Evolutionary conservation across 1,284 basidiomycete species (phyloP).

Genomic region (Cryptococcus floricola): DNA sequence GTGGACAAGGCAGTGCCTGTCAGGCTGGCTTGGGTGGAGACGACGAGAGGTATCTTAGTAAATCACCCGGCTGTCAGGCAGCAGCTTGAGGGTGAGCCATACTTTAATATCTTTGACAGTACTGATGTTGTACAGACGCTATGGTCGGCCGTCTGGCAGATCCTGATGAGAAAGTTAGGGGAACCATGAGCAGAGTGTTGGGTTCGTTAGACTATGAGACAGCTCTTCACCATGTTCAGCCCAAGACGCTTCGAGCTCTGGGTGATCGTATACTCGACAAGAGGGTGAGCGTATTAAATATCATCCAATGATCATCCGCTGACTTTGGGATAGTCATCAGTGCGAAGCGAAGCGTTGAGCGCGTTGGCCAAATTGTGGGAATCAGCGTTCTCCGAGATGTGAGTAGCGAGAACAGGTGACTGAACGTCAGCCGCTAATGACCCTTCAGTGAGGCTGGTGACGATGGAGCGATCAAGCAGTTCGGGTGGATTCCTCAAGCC

Average conservation of each 20-base stretch:
- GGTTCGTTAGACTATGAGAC: slow-evolving; percentile 86
- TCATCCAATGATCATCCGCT: background rate
- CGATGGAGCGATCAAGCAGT: slow-evolving; percentile 67
- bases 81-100: slow-evolving; percentile 63
- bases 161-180: slow-evolving; percentile 86
- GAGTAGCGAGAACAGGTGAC: slow-evolving; percentile 36
- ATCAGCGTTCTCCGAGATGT: slow-evolving; percentile 86
- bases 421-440: background rate
- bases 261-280: slow-evolving; percentile 77
- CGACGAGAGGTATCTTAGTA: slow-evolving; percentile 60
- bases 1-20: slow-evolving; percentile 72
- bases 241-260: slow-evolving; percentile 61
- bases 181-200: slow-evolving; percentile 76
- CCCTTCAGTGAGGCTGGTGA: slow-evolving; percentile 70
- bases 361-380: slow-evolving; percentile 75
- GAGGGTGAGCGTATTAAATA: slow-evolving; percentile 57
- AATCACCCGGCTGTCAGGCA: slow-evolving; percentile 66
- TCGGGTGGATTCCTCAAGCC: slow-evolving; percentile 87
- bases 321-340: slow-evolving; percentile 55
- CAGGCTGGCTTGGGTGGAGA: slow-evolving; percentile 74
- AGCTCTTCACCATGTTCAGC: slow-evolving; percentile 73
- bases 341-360: slow-evolving; percentile 75
- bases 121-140: slow-evolving; percentile 53
- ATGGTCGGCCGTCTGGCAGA: slow-evolving; percentile 70
- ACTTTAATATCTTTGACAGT: background rate